Conservation (phyloP, 352 stramenopile species). For the Phytophthora boehmeriae region DNA sequence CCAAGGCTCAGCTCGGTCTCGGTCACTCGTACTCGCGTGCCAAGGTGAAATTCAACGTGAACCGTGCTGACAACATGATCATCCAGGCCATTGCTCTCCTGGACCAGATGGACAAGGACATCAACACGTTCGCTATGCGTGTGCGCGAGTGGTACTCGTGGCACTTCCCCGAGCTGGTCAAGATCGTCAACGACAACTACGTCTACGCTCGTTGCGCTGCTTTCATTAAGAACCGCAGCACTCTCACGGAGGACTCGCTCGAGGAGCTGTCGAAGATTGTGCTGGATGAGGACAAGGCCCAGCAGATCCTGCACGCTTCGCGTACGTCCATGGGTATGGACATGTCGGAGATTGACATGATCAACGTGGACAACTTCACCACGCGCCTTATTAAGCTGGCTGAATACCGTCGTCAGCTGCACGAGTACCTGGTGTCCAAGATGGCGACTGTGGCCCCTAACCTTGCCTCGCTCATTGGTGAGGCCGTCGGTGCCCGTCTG, state of each 20-base stretch:
- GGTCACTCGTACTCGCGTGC: conserved; percentile 99
- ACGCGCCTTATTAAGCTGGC: conserved; percentile 98
- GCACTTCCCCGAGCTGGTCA: conserved; percentile 99
- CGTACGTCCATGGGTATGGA: conserved; percentile 99
- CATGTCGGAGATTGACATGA: conserved; percentile 99
- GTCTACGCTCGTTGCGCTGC: conserved; percentile 97
- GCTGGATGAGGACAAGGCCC: conserved; percentile 96
- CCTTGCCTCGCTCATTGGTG: conserved; percentile 98
- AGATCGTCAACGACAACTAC: conserved; percentile 99
- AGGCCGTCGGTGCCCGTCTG: conserved; percentile 98
- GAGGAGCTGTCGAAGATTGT: conserved; percentile 93
- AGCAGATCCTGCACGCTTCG: conserved; percentile 95
- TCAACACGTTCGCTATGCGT: conserved; percentile 99
- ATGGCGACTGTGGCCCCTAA: conserved; percentile 99
- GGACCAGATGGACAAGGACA: conserved; percentile 99
- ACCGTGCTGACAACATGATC: conserved; percentile 99
- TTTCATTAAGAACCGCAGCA: conserved; percentile 95
- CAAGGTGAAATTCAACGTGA: conserved; percentile 99
- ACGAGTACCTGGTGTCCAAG: conserved; percentile 96
- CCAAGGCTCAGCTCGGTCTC: conserved; percentile 98
- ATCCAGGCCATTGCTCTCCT: conserved; percentile 99
- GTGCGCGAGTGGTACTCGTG: conserved; percentile 99
- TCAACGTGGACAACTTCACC: conserved; percentile 99
- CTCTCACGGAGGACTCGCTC: conserved; percentile 80
- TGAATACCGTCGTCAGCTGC: conserved; percentile 97